These are phyloP conservation scores for Funneliformis geosporum DNA, from an alignment of 192 early-diverging fungal species.

Conservation along the genomic window DNA sequence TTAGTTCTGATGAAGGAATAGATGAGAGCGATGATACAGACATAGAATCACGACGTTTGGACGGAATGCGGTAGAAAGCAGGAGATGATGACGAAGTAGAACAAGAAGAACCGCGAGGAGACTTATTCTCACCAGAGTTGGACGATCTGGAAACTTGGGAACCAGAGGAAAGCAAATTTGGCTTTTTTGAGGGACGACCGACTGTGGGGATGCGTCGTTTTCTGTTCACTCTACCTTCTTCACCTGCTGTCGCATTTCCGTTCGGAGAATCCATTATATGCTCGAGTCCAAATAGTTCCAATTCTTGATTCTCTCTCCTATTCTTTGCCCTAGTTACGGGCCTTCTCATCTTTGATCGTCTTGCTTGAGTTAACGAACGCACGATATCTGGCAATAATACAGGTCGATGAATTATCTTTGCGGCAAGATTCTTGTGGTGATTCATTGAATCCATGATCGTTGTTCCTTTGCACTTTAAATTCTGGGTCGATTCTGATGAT, in stretches of 20 bases:
- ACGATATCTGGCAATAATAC: constrained; percentile 23
- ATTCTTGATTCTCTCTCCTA: constrained; percentile 15
- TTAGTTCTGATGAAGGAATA: constrained; percentile 21
- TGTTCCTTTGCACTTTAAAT: background rate
- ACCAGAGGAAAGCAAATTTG: no score
- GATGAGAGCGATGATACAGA: constrained; percentile 19
- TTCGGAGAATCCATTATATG: background rate
- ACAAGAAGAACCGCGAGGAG: background rate
- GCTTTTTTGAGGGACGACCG: background rate
- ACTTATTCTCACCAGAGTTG: background rate
- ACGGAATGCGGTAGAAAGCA: background rate
- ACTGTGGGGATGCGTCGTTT: background rate
- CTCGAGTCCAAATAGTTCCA: background rate
- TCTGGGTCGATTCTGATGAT: background rate
- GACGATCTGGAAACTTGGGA: background rate
- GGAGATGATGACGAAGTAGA: constrained; percentile 6
- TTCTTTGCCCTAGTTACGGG: constrained; percentile 27
- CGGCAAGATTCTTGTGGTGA: background rate
- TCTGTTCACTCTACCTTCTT: background rate
- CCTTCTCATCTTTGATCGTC: constrained; percentile 15
- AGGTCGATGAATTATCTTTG: constrained; percentile 26
- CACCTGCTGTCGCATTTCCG: background rate
- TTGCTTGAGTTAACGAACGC: background rate
- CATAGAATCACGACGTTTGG: constrained; percentile 22
- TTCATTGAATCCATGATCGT: background rate